A percentile compares a stretch with the other conserved stretches of the same genome.
phyloP scores from a whole-genome alignment of 73 alveolate species.

The Blepharisma japonicum region DNA sequence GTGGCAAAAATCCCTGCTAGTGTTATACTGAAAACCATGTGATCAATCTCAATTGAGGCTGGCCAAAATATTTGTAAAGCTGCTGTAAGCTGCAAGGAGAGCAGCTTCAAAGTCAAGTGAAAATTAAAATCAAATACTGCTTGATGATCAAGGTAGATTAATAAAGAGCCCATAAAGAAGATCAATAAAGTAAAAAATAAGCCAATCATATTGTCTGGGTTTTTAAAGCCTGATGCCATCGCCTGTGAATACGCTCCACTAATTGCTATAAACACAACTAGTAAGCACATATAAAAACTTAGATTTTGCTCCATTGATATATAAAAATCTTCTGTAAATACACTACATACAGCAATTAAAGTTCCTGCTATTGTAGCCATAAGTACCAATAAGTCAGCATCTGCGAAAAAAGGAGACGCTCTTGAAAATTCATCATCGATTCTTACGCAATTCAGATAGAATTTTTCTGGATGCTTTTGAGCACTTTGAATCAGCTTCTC shows the following conservation, averaged over 20 bases:
- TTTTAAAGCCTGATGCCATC: constrained; percentile 11
- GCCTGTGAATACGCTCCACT: not conserved
- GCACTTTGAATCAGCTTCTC: not conserved
- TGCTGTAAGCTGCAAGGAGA: not conserved
- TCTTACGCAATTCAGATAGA: not conserved
- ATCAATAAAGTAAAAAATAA: not conserved
- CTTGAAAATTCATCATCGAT: constrained; percentile 1
- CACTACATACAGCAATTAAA: not conserved
- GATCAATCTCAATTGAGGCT: not conserved
- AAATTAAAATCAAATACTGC: not conserved
- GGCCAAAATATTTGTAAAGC: not conserved
- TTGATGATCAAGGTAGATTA: constrained; percentile 20
- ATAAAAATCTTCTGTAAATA: not conserved
- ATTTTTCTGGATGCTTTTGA: not conserved
- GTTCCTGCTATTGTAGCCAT: not conserved
- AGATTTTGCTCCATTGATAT: not conserved
- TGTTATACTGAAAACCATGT: not conserved
- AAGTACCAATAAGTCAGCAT: not conserved
- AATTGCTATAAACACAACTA: not conserved
- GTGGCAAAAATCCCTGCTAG: not conserved
- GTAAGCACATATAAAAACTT: not conserved
- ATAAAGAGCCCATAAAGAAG: not conserved
- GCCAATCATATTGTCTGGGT: constrained; percentile 24
- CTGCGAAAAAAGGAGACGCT: not conserved
- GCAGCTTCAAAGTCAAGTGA: constrained; percentile 3